phyloP scores from a whole-genome alignment of 2,329 filamentous ascomycete genomes.

The Gnomoniopsis smithogilvyi region DNA sequence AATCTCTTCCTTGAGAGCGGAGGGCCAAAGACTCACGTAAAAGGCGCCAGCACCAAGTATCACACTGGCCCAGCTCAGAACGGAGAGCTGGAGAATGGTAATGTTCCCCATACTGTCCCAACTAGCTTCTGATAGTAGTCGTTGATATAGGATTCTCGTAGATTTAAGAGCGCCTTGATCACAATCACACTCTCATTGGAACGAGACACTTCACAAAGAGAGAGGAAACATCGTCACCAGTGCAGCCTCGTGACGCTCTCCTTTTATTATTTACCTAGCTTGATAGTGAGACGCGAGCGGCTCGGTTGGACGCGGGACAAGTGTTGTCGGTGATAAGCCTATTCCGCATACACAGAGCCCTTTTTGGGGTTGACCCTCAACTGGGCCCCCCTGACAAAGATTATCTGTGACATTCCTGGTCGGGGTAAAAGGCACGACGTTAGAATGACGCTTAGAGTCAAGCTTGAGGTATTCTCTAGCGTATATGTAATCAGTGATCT shows the following conservation, averaged over 20 bases:
- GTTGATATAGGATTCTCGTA: not conserved
- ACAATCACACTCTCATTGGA: not conserved
- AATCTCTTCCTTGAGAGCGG: not conserved
- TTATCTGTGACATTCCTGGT: not conserved
- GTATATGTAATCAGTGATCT: too few relatives aligned
- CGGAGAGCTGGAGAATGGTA: slow-evolving; percentile 30
- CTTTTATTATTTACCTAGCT: slow-evolving; percentile 6
- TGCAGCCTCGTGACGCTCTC: not conserved
- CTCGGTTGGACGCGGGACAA: slow-evolving; percentile 19
- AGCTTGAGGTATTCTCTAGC: not conserved
- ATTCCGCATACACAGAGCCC: not conserved
- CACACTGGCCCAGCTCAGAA: slow-evolving; percentile 38
- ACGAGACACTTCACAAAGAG: not conserved
- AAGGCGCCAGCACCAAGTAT: slow-evolving; percentile 32
- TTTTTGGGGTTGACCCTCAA: not conserved
- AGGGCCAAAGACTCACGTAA: slow-evolving; percentile 36
- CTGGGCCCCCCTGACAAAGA: not conserved
- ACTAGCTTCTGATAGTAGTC: too few relatives aligned
- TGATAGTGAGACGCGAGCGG: not conserved
- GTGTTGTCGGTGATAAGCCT: not conserved
- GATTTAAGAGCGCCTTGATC: not conserved
- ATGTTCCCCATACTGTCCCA: slow-evolving; percentile 20
- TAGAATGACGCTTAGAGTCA: not conserved
- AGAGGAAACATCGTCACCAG: not conserved
- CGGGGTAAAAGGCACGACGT: not conserved